Percentiles rank a stretch among this genome's conserved stretches.
These are phyloP conservation scores for Dothiorella sarmentorum DNA, from an alignment of 2,329 filamentous ascomycete genomes.

Conservation along the genomic window DNA sequence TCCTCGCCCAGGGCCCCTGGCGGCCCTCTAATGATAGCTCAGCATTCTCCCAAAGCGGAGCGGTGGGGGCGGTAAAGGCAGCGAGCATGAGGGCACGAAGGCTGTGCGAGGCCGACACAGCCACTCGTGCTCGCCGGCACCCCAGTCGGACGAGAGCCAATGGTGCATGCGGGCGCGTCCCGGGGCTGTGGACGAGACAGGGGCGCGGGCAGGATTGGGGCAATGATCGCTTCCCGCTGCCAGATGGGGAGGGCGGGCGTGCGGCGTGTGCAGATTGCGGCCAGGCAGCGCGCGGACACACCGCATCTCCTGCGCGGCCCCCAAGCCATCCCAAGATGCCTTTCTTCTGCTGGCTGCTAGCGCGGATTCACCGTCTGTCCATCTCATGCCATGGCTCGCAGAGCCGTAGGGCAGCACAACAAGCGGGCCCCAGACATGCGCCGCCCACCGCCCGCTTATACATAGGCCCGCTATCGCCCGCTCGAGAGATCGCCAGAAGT, in stretches of 20 bases:
- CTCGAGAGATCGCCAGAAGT: background rate
- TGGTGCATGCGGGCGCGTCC: conserved; percentile 22
- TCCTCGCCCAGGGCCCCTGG: conserved; percentile 1
- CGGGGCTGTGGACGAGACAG: conserved; percentile 17
- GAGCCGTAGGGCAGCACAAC: conserved; percentile 31
- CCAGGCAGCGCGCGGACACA: conserved; percentile 30
- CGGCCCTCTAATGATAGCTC: conserved; percentile 12
- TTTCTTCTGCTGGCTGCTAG: conserved; percentile 37
- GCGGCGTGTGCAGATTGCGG: conserved; percentile 19
- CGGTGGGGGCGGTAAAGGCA: conserved; percentile 16
- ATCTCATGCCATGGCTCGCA: conserved; percentile 32
- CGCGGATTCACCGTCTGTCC: conserved; percentile 33
- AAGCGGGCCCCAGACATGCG: conserved; percentile 14
- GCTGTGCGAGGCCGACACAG: conserved; percentile 13
- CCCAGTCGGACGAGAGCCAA: background rate
- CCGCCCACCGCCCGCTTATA: conserved; percentile 3
- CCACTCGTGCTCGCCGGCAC: conserved; percentile 11
- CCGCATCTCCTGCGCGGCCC: conserved; percentile 31
- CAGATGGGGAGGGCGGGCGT: conserved; percentile 14
- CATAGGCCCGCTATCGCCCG: background rate
- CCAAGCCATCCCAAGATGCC: conserved; percentile 31
- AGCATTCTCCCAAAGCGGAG: conserved; percentile 15
- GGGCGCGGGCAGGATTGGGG: conserved; percentile 22
- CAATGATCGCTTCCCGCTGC: conserved; percentile 19
- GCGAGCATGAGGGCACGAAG: conserved; percentile 9